Evolutionary conservation across 2,329 filamentous ascomycete species (phyloP).

Genomic region (Colletotrichum coccodes): DNA sequence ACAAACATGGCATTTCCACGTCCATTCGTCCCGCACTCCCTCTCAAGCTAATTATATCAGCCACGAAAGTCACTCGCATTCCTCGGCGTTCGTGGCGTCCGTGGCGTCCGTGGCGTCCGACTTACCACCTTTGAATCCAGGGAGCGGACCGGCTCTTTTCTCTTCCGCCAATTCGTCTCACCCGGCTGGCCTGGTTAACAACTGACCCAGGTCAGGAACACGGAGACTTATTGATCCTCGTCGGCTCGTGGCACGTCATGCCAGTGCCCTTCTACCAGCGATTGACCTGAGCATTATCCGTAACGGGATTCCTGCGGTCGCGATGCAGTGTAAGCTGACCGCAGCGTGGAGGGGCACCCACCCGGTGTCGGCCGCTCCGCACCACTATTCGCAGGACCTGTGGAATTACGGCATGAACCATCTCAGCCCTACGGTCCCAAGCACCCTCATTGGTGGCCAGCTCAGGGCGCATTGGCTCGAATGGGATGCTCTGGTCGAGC

Average conservation of each 20-base stretch:
- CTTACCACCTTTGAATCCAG: background rate
- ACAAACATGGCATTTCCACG: too few relatives aligned
- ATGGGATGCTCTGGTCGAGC: background rate
- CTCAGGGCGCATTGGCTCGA: background rate
- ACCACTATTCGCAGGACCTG: background rate
- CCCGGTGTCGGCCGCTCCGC: background rate
- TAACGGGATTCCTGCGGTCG: background rate
- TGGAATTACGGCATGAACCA: slow-evolving; percentile 1
- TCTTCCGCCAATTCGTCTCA: background rate
- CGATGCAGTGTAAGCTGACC: slow-evolving; percentile 11
- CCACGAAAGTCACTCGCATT: background rate
- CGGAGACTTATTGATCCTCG: background rate
- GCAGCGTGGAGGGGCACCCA: background rate
- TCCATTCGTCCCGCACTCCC: too few relatives aligned
- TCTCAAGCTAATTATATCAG: too few relatives aligned
- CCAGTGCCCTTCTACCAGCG: background rate
- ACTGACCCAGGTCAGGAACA: background rate
- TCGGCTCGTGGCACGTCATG: background rate
- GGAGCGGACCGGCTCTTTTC: background rate
- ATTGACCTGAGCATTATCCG: background rate
- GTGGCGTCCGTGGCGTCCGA: background rate
- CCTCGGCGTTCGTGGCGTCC: background rate
- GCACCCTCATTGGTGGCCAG: background rate
- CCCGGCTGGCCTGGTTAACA: background rate
- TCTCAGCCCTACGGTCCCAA: slow-evolving; percentile 18